Conservation (phyloP, 352 stramenopile genomes). For the Phytophthora sansomeana region DNA sequence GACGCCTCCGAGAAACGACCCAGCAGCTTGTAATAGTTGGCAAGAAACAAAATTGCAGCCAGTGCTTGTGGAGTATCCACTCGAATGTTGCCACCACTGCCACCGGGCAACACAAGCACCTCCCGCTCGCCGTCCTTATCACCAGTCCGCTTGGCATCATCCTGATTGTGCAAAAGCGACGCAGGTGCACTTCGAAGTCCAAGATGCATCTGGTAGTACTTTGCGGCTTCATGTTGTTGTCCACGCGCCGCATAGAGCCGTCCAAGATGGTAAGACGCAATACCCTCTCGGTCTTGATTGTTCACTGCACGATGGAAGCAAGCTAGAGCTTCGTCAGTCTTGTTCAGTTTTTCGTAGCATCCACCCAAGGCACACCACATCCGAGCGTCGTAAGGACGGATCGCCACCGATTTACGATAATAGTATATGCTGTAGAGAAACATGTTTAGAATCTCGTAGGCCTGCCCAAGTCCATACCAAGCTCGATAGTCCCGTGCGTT, state of each 20-base stretch:
- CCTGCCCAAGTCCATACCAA: constrained; percentile 98
- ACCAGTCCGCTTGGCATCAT: constrained; percentile 11
- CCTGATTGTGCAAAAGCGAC: constrained; percentile 30
- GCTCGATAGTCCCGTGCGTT: constrained; percentile 96
- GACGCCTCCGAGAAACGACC: constrained; percentile 57
- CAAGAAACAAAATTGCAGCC: constrained; percentile 76
- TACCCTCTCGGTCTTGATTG: constrained; percentile 79
- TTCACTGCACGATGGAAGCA: constrained; percentile 82
- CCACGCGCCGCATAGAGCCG: constrained; percentile 61
- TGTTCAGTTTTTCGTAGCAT: constrained; percentile 83
- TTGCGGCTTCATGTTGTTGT: constrained; percentile 64
- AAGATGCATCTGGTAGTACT: constrained; percentile 80
- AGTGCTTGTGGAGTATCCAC: constrained; percentile 74
- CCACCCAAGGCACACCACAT: constrained; percentile 97
- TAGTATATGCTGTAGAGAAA: constrained; percentile 99
- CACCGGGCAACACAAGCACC: constrained; percentile 38
- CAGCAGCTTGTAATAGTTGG: constrained; percentile 86
- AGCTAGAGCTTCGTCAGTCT: constrained; percentile 71
- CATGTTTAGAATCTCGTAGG: constrained; percentile 99
- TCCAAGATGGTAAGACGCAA: constrained; percentile 77
- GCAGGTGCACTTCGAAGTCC: constrained; percentile 47
- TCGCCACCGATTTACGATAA: constrained; percentile 95
- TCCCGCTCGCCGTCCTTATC: constrained; percentile 19
- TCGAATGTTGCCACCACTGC: constrained; percentile 47
- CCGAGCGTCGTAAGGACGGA: constrained; percentile 97